Percentiles rank a stretch among this genome's conserved stretches.
These are phyloP conservation scores for Anethum foeniculum DNA, from an alignment of 140 eudicot genomes.

Conservation along the genomic window DNA sequence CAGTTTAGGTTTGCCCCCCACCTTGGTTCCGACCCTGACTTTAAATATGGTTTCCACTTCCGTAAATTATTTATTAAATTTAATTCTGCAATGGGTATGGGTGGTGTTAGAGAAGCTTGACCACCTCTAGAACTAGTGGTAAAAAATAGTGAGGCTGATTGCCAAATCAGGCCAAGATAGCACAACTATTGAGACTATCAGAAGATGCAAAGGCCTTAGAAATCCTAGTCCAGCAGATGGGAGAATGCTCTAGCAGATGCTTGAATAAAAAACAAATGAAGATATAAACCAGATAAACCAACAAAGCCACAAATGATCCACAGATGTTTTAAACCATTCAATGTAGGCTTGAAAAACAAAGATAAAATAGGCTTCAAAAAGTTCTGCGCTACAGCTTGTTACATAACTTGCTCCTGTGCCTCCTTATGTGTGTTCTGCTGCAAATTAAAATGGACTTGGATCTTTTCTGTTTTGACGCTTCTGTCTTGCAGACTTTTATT, in stretches of 20 bases:
- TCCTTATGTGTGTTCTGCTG: no score
- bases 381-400: not conserved
- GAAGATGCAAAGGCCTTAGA: not conserved
- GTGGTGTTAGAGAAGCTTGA: no score
- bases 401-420: not conserved
- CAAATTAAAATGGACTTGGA: no score
- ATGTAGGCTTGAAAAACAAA: not conserved
- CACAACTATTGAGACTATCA: not conserved
- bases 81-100: no score
- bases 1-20: no score
- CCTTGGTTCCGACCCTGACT: no score
- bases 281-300: not conserved
- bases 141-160: no score
- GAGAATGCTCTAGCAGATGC: not conserved
- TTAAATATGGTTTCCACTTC: no score
- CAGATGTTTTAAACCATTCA: not conserved
- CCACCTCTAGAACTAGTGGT: no score
- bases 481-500: no score
- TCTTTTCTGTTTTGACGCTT: no score
- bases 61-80: no score
- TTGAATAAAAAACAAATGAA: not conserved
- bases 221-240: not conserved
- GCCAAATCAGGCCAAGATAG: not conserved
- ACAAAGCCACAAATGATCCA: not conserved
- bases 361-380: not conserved